Percentiles rank a stretch among this genome's conserved stretches.
Conservation (phyloP, 2,329 filamentous ascomycete genomes). For the Knufia petricola region DNA sequence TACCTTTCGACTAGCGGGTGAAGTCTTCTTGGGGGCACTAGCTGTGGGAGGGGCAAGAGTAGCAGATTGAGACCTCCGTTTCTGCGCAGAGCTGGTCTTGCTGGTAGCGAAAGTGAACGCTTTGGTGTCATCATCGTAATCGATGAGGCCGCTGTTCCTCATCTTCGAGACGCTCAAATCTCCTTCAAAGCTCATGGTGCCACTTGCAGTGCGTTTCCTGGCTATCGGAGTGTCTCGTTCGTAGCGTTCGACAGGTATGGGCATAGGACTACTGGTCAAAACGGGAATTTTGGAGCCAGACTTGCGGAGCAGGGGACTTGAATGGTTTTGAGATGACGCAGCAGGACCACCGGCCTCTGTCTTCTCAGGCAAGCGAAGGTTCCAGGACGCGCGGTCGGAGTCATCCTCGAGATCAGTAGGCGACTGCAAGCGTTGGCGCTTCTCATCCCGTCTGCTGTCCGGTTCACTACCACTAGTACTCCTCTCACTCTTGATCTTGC, state of each 20-base stretch:
- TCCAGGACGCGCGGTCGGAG: slow-evolving; percentile 50
- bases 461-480: slow-evolving; percentile 32
- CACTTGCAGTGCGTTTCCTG: slow-evolving; percentile 49
- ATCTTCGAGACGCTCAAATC: slow-evolving; percentile 51
- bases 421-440: slow-evolving; percentile 25
- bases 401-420: slow-evolving; percentile 34
- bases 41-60: slow-evolving; percentile 21
- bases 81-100: slow-evolving; percentile 24
- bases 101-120: slow-evolving; percentile 17
- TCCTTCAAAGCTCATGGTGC: slow-evolving; percentile 51
- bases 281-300: slow-evolving; percentile 76
- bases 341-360: slow-evolving; percentile 47
- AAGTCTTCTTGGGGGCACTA: slow-evolving; percentile 29
- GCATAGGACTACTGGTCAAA: slow-evolving; percentile 66
- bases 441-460: slow-evolving; percentile 29
- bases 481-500: slow-evolving; percentile 27
- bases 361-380: slow-evolving; percentile 68
- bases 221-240: slow-evolving; percentile 63
- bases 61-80: slow-evolving; percentile 24
- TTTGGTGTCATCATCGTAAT: slow-evolving; percentile 13
- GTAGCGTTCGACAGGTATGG: slow-evolving; percentile 60
- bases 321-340: slow-evolving; percentile 40
- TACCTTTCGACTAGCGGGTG: slow-evolving; percentile 32
- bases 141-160: slow-evolving; percentile 32
- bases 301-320: slow-evolving; percentile 47